Evolutionary conservation across 352 stramenopile species (phyloP), one percentile per base, ranked within the genome.

Genomic region (Phytophthora lateralis): DNA sequence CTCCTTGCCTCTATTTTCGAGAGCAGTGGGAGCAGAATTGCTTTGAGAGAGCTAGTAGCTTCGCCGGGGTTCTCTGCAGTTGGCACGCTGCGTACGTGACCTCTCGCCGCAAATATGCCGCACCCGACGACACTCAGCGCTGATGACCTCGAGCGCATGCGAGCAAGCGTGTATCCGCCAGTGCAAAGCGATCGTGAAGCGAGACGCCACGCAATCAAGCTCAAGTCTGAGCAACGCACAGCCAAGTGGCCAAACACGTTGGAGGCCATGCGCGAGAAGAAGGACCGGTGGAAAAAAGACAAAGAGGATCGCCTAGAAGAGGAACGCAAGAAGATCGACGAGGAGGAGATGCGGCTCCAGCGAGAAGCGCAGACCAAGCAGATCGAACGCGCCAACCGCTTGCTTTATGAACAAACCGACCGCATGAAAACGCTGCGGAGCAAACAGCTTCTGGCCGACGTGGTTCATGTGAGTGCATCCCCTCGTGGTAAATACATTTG

Each of bases 341-440:
- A 85, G 18, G 78, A 93, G 39, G 91, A 97, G 62, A 80, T 75
- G 51, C 70, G 74, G 11, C 62, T 97, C 27, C 86, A 96, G 54
- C 68, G 77, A 15, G 77, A 91, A 38, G 59, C 72, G 24, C 80
- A 90, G 27, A 89, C 79, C 1, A 80, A 89, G 55, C 88, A 95
- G 38, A 97, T 97, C 63, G 80, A 90, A 65, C 75, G 80, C 18
- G 91, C 92, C 2, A 96, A 96, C 42, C 65, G 71, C 2, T 63
- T 95, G 42, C 74, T 97, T 5, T 97, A 97, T 61, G 89, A 97
- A 54, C 86, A 97, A 41, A 97, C 90, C 2, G 91, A 97, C 59
- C 94, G 91, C 55, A 97, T 97, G 81, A 98, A 98, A 75, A 89
- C 84, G 4, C 66, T 98, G 27, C 69, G 88, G 0, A 91, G 76